Percentiles rank a stretch among this genome's conserved stretches.
phyloP scores from a whole-genome alignment of 805 yeast species.

The Myxozyma kluyveri region DNA sequence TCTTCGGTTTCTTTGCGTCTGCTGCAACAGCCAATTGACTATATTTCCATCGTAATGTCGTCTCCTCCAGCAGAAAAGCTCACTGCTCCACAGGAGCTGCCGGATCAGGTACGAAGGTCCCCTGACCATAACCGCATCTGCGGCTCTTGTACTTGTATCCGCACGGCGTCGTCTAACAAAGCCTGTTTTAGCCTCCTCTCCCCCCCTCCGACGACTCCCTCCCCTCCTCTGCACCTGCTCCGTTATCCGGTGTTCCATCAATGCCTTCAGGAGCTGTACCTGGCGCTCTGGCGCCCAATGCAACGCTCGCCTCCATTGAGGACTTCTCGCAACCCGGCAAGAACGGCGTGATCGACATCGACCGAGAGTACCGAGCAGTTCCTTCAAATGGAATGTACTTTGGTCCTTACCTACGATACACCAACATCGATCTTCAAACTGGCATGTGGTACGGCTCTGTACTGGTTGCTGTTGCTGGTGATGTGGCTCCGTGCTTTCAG shows the following conservation, averaged over 20 bases:
- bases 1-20: too few relatives aligned
- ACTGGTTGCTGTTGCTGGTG: slow-evolving; percentile 15
- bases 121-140: too few relatives aligned
- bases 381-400: slow-evolving; percentile 26
- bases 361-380: slow-evolving; percentile 10
- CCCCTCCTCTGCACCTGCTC: neutral
- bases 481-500: slow-evolving; percentile 22
- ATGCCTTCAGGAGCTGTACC: neutral
- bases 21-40: too few relatives aligned
- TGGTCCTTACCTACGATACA: slow-evolving; percentile 28
- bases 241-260: neutral
- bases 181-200: neutral
- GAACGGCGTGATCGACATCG: slow-evolving; percentile 22
- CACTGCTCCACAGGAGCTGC: too few relatives aligned
- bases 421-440: slow-evolving; percentile 21
- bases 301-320: neutral
- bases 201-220: neutral
- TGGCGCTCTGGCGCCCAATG: neutral
- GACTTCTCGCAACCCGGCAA: slow-evolving; percentile 27
- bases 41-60: too few relatives aligned
- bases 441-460: slow-evolving; percentile 26
- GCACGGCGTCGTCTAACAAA: too few relatives aligned
- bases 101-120: too few relatives aligned
- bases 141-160: too few relatives aligned
- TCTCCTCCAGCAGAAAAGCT: too few relatives aligned